phyloP scores from a whole-genome alignment of 768 basidiomycete genomes.

The Dictyophora rubrovolvata region DNA sequence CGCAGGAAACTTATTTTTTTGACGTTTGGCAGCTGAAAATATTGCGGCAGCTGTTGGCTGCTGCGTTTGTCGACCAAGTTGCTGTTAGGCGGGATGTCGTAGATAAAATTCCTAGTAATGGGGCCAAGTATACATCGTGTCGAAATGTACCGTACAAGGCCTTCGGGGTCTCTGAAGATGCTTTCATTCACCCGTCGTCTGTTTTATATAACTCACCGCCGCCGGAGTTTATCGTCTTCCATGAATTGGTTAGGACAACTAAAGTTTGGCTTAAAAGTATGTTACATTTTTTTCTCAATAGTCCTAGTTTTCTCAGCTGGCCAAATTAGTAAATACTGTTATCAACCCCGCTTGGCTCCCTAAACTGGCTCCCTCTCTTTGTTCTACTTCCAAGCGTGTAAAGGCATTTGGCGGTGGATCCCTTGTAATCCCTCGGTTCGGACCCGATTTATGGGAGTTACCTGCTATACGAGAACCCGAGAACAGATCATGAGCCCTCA shows the following conservation, averaged over 20 bases:
- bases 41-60: constrained; percentile 75
- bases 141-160: constrained; percentile 79
- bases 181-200: constrained; percentile 90
- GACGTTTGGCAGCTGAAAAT: constrained; percentile 60
- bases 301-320: not conserved
- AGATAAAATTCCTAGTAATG: constrained; percentile 45
- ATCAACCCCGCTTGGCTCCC: constrained; percentile 86
- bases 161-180: constrained; percentile 71
- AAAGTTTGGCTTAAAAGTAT: constrained; percentile 73
- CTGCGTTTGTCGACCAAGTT: constrained; percentile 92
- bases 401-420: constrained; percentile 57
- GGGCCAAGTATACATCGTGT: constrained; percentile 61
- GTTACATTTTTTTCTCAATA: constrained; percentile 8
- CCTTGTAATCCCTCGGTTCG: constrained; percentile 78
- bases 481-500: not conserved
- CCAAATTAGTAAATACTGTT: constrained; percentile 55
- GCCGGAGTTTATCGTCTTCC: constrained; percentile 79
- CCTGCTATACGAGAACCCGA: constrained; percentile 42
- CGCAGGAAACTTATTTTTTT: constrained; percentile 9
- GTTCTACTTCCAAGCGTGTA: constrained; percentile 80
- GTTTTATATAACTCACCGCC: constrained; percentile 56
- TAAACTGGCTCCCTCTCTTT: constrained; percentile 66
- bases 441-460: constrained; percentile 79
- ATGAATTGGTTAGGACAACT: constrained; percentile 70
- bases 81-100: constrained; percentile 83